Evolutionary conservation across 73 alveolate genomes (phyloP).

Genomic region (Stentor coeruleus): DNA sequence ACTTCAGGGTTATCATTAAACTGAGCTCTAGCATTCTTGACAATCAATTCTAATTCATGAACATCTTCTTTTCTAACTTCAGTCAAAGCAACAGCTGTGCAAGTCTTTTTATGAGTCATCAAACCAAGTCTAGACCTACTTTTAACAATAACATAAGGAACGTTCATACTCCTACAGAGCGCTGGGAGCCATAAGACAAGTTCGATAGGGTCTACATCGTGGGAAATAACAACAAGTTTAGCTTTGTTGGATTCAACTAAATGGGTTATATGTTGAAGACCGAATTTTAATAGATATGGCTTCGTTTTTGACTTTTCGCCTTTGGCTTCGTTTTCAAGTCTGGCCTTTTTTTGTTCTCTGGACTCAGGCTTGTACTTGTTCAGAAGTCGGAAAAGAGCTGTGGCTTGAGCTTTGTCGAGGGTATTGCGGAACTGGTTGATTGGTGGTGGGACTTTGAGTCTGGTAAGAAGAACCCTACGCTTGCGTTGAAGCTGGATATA

Average conservation of each 20-base stretch:
- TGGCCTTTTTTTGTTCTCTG: slow-evolving; percentile 75
- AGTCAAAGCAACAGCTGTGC: slow-evolving; percentile 95
- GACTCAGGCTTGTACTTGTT: slow-evolving; percentile 87
- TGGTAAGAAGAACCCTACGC: slow-evolving; percentile 88
- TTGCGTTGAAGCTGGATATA: slow-evolving; percentile 92
- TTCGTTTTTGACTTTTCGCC: no score
- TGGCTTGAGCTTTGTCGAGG: slow-evolving; percentile 30
- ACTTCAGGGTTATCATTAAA: no score
- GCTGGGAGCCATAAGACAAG: slow-evolving; percentile 93
- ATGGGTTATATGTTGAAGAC: slow-evolving; percentile 94
- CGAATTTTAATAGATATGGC: slow-evolving; percentile 87
- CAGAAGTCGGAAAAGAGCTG: slow-evolving; percentile 64
- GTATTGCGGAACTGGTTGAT: slow-evolving; percentile 85
- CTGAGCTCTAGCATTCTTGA: no score
- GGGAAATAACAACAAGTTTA: slow-evolving; percentile 92
- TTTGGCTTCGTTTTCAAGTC: slow-evolving; percentile 84
- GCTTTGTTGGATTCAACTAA: slow-evolving; percentile 93
- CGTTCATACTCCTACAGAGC: slow-evolving; percentile 93
- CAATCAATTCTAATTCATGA: no score
- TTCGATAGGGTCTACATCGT: slow-evolving; percentile 97
- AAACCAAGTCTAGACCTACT: slow-evolving; percentile 93
- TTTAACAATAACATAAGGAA: slow-evolving; percentile 90
- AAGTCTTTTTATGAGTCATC: slow-evolving; percentile 92
- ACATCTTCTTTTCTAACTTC: no score
- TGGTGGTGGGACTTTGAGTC: slow-evolving; percentile 94